Evolutionary conservation across 495 filamentous ascomycete species (phyloP), one percentile per base, ranked within the genome.

Genomic region (Bryoglossum gracile): DNA sequence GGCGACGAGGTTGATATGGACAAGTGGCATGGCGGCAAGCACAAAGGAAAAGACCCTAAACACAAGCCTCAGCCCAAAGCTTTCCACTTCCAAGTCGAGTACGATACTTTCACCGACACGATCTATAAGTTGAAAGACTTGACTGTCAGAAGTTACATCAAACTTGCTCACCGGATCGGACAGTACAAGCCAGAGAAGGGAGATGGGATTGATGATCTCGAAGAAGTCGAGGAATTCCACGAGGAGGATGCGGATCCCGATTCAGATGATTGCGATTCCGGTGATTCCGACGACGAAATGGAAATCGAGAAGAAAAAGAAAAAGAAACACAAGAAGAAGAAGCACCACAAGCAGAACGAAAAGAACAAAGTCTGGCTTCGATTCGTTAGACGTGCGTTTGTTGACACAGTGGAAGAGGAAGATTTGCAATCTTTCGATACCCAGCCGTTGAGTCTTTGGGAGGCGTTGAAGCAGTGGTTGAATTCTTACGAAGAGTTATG

Each of bases 31-130:
- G 63, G 73, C 17, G 81, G 80, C 38, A 81, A 78, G 38, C 71
- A 78, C 51, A 60, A 74, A 42, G 74, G 72, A 46, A 81, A 81
- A 58, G 68, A 71, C 24, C 68, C 70, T 5, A 68, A 68, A 48
- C 46, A 51, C 46, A 61, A 62, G 16, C 73, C 78, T 4, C 52
- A 78, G 24, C 75, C 81, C n/a, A 72, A 74, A 51, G 66, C 73
- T 26, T 86, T 95, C 61, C 54, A 72, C 22, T 99, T 75, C 61
- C 74, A 95, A 58, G 69, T 96, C 35, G 91, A 95, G 65, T 97
- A 99, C 61, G 75, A 81, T 58, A 95, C 88, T 0, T 80, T 72
- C 38, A 69, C 77, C 22, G 94, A 95, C 60, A 71, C 80, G 30
- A 62, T 83, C 1, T 96, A 86, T 60, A 75, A 73, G 48, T 67